Conservation (phyloP, 2,329 filamentous ascomycete genomes). For the Fusarium multiceps region DNA sequence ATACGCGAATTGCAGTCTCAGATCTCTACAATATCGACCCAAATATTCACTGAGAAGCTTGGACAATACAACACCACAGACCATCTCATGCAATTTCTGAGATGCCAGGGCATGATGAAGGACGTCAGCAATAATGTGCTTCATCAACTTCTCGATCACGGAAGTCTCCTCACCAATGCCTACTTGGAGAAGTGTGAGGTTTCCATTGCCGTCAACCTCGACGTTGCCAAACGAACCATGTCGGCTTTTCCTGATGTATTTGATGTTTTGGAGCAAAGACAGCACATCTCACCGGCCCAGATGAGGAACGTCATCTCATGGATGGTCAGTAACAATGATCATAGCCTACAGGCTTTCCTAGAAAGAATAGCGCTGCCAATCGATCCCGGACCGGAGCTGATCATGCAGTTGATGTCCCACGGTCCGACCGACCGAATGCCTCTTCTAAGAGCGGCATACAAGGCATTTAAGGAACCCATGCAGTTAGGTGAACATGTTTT, state of each 20-base stretch:
- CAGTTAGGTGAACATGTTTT: not conserved
- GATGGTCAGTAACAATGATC: not conserved
- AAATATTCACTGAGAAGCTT: not conserved
- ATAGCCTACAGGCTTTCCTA: not conserved
- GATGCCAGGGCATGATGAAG: not conserved
- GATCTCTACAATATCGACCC: not conserved
- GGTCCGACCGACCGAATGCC: too few species aligned
- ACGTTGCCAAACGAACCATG: not conserved
- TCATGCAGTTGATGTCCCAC: not conserved
- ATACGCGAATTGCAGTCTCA: not conserved
- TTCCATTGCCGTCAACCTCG: rapidly evolving
- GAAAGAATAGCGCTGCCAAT: not conserved
- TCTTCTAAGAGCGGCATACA: not conserved
- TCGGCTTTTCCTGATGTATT: not conserved
- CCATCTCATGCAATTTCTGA: not conserved
- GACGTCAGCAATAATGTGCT: too few species aligned
- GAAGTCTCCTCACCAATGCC: rapidly evolving
- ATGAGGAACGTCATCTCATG: not conserved
- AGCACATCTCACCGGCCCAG: not conserved
- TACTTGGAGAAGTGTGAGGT: not conserved
- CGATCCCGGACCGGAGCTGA: not conserved
- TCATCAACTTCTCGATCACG: not conserved
- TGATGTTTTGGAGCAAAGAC: not conserved
- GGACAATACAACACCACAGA: rapidly evolving
- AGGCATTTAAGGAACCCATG: not conserved